Percentiles rank a stretch among this genome's conserved stretches.
Conservation (phyloP, 208 protist species). For the Leishmania martiniquensis region DNA sequence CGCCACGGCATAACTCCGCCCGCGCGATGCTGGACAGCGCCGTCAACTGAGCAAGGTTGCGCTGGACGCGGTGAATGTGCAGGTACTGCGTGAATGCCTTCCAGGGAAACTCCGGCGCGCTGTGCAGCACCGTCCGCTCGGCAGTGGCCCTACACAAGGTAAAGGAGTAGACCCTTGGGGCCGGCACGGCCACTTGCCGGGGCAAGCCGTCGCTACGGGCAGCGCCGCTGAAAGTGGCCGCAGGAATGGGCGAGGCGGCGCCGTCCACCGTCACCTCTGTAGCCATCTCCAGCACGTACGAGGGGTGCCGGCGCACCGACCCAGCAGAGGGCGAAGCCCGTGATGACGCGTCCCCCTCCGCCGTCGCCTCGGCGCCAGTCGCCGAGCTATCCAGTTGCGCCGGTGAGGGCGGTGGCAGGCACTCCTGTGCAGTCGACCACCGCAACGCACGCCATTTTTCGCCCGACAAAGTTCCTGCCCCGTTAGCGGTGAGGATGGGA, state of each 20-base stretch:
- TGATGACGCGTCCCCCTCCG: neutral
- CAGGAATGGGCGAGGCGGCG: neutral
- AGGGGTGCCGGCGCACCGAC: slow-evolving; percentile 6
- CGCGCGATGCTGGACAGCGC: slow-evolving; percentile 15
- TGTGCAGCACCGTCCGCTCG: slow-evolving; percentile 18
- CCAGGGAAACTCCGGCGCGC: slow-evolving; percentile 24
- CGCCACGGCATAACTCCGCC: slow-evolving; percentile 18
- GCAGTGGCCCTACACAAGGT: slow-evolving; percentile 31
- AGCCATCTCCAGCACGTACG: slow-evolving; percentile 8
- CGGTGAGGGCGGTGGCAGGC: slow-evolving; percentile 26
- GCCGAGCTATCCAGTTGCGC: slow-evolving; percentile 16
- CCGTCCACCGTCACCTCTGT: slow-evolving; percentile 3
- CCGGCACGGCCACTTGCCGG: neutral
- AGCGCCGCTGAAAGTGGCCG: neutral
- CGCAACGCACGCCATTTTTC: neutral
- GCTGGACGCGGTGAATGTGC: slow-evolving; percentile 33
- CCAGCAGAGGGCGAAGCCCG: neutral
- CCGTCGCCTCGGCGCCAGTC: neutral
- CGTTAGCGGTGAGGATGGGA: neutral
- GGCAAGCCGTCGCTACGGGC: neutral
- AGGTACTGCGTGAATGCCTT: slow-evolving; percentile 28
- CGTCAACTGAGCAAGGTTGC: slow-evolving; percentile 14
- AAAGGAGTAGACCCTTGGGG: slow-evolving; percentile 1
- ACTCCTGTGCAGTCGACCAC: slow-evolving; percentile 4
- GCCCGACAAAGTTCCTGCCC: neutral